Conservation (phyloP, 176 grass and related monocot genomes). For the Avena atlantica region DNA sequence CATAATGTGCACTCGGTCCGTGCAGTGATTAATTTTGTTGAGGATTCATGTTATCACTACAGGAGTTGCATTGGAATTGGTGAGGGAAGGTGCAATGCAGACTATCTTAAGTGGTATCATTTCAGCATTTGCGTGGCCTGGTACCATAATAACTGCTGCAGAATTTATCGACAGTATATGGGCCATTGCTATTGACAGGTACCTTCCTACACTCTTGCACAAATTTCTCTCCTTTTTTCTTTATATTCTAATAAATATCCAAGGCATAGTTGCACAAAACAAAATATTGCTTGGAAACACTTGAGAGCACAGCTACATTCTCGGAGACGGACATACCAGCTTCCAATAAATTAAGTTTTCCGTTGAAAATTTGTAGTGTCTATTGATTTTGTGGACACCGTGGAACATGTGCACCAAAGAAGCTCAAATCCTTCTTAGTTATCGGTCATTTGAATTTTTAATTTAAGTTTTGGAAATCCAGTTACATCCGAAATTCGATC, state of each 20-base stretch:
- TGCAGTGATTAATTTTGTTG: constrained; percentile 9
- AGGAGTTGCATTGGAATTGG: constrained; percentile 79
- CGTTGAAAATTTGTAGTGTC: not conserved
- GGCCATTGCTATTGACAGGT: constrained; percentile 95
- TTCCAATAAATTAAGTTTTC: not conserved
- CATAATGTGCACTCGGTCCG: constrained; percentile 3
- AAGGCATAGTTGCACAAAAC: constrained; percentile 5
- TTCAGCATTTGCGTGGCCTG: constrained; percentile 87
- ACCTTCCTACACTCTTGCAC: constrained; percentile 14
- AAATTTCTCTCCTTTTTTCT: not conserved
- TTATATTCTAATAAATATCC: not conserved
- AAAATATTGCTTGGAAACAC: not conserved
- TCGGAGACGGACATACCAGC: not conserved
- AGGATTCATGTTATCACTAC: constrained; percentile 30
- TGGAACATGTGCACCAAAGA: not conserved
- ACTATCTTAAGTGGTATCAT: constrained; percentile 79
- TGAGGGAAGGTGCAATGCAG: constrained; percentile 93
- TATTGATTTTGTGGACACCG: not conserved
- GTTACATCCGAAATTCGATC: not conserved
- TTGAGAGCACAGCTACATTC: not conserved
- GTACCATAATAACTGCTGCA: constrained; percentile 75
- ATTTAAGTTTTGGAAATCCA: not conserved
- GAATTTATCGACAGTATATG: constrained; percentile 98
- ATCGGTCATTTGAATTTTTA: not conserved
- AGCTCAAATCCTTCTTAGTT: not conserved